phyloP scores from a whole-genome alignment of 148 eudicot genomes.

The Camellia japonica region DNA sequence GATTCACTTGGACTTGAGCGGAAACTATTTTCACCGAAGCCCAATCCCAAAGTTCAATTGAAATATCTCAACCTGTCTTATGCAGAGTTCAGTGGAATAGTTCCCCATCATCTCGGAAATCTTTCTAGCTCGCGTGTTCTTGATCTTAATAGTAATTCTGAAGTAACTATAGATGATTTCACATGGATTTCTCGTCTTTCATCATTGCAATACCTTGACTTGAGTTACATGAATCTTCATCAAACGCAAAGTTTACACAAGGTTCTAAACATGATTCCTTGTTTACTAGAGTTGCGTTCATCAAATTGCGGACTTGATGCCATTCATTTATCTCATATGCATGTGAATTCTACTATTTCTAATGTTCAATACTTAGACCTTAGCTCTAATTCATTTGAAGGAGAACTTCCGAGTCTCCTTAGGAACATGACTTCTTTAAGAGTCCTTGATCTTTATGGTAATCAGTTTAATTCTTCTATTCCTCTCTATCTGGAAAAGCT shows the following conservation, averaged over 20 bases:
- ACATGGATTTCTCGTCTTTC: not conserved
- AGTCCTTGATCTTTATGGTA: no score
- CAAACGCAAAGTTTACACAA: not conserved
- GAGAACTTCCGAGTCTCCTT: no score
- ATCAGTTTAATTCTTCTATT: no score
- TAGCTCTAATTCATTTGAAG: no score
- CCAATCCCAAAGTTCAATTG: conserved; percentile 2
- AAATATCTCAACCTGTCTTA: conserved; percentile 2
- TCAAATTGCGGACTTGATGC: not conserved
- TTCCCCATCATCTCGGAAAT: not conserved
- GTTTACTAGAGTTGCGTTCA: not conserved
- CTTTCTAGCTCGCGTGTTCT: not conserved
- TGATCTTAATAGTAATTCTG: not conserved
- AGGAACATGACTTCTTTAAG: no score
- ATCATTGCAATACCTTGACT: not conserved
- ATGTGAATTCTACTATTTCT: no score
- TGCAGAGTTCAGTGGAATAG: not conserved
- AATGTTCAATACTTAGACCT: no score
- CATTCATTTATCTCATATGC: not conserved
- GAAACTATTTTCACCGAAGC: not conserved
- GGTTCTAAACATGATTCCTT: not conserved
- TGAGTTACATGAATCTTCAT: not conserved
- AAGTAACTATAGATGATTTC: not conserved
- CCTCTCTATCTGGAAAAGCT: no score
- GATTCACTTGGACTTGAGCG: not conserved